Evolutionary conservation across 2,329 filamentous ascomycete species (phyloP).

Genomic region (Coniochaeta ligniaria): DNA sequence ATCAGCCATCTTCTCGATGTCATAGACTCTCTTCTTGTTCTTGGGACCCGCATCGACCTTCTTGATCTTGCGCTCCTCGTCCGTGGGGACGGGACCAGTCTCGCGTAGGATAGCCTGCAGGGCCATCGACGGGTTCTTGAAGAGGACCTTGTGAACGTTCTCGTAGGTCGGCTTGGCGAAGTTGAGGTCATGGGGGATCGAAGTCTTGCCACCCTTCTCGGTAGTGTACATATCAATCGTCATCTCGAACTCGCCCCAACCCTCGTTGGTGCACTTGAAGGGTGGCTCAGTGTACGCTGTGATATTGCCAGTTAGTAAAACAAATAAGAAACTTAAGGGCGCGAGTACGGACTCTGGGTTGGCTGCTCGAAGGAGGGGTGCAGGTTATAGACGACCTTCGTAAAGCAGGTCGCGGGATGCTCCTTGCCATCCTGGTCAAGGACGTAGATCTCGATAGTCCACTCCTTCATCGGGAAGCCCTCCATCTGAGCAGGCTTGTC

Average conservation of each 20-base stretch:
- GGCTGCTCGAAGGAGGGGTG: conserved; percentile 91
- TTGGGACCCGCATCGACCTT: conserved; percentile 63
- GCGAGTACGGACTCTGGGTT: conserved; percentile 63
- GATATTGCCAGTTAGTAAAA: conserved; percentile 6
- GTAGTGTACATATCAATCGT: conserved; percentile 73
- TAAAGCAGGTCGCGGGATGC: conserved; percentile 76
- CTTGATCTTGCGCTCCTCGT: conserved; percentile 56
- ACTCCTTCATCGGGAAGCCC: conserved; percentile 86
- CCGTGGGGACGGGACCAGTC: conserved; percentile 76
- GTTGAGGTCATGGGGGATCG: conserved; percentile 83
- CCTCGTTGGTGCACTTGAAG: conserved; percentile 86
- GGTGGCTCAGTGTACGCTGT: conserved; percentile 76
- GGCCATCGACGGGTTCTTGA: conserved; percentile 90
- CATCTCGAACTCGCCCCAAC: conserved; percentile 99
- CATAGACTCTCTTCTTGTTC: conserved; percentile 68
- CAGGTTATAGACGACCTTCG: conserved; percentile 86
- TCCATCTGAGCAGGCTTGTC: conserved; percentile 75
- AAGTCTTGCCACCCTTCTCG: conserved; percentile 78
- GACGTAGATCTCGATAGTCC: conserved; percentile 81
- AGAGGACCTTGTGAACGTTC: conserved; percentile 69
- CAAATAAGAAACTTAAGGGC: neutral
- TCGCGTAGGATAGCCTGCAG: conserved; percentile 73
- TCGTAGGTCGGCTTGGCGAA: conserved; percentile 80
- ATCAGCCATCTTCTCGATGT: conserved; percentile 96
- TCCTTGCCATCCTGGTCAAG: conserved; percentile 83